phyloP scores from a whole-genome alignment of 179 eudicot genomes.

The Nepenthes alata region DNA sequence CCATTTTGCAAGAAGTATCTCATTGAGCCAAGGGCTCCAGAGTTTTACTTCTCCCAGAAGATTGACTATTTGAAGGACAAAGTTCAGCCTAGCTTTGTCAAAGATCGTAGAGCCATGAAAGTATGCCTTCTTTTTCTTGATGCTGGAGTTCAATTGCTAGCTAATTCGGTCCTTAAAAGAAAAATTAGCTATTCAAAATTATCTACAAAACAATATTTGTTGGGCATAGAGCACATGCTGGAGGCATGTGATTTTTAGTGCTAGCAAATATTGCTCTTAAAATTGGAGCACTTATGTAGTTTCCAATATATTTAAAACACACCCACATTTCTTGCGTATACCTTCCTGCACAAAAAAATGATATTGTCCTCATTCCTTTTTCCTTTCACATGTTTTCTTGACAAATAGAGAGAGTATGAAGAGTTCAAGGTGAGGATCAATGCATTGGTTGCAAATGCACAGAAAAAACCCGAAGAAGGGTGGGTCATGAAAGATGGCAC shows the following conservation, averaged over 20 bases:
- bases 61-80: conserved; percentile 12
- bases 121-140: not conserved
- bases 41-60: conserved; percentile 14
- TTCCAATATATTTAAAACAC: not conserved
- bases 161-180: too few species aligned
- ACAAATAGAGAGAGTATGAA: conserved; percentile 10
- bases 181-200: too few species aligned
- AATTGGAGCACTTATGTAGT: too few species aligned
- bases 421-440: conserved; percentile 14
- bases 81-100: conserved; percentile 11
- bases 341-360: not conserved
- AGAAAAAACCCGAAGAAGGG: conserved; percentile 13
- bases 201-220: too few species aligned
- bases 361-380: not conserved
- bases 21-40: conserved; percentile 15
- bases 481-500: conserved; percentile 15
- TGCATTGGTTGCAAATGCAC: conserved; percentile 6
- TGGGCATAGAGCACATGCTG: too few species aligned
- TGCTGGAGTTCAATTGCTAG: too few species aligned
- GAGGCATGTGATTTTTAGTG: too few species aligned
- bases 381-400: not conserved
- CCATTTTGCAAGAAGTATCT: conserved; percentile 10
- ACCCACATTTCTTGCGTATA: not conserved
- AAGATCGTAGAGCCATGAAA: conserved; percentile 13
- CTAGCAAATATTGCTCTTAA: too few species aligned